Percentiles rank a stretch among this genome's conserved stretches.
phyloP scores from a whole-genome alignment of 768 basidiomycete genomes.

The Amyloporia xantha region DNA sequence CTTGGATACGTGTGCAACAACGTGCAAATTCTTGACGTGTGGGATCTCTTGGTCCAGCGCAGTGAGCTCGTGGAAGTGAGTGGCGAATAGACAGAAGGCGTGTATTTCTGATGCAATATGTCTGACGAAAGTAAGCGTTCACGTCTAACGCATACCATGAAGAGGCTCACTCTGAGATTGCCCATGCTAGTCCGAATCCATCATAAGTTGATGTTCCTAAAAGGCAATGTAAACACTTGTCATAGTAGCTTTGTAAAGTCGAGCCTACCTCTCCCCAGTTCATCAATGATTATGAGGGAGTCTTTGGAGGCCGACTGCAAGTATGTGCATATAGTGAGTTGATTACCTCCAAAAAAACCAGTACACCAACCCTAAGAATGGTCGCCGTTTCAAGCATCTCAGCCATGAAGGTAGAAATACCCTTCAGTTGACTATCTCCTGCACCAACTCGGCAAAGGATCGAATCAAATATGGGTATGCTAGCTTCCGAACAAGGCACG shows the following conservation, averaged over 20 bases:
- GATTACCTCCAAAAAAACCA: too few relatives aligned
- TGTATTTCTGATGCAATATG: slow-evolving; percentile 90
- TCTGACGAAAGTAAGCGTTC: slow-evolving; percentile 32
- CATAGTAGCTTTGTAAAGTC: background rate
- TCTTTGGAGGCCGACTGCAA: slow-evolving; percentile 81
- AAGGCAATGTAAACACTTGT: background rate
- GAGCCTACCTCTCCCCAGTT: slow-evolving; percentile 80
- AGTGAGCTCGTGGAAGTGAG: slow-evolving; percentile 97
- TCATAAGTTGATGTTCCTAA: slow-evolving; percentile 95
- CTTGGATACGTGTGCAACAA: slow-evolving; percentile 82
- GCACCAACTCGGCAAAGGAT: slow-evolving; percentile 94
- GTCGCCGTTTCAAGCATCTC: slow-evolving; percentile 99
- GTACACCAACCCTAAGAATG: slow-evolving; percentile 65
- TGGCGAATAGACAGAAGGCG: slow-evolving; percentile 94
- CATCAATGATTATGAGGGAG: slow-evolving; percentile 95
- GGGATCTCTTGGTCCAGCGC: slow-evolving; percentile 78
- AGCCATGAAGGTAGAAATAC: slow-evolving; percentile 98
- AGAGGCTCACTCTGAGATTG: slow-evolving; percentile 82
- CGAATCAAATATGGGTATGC: slow-evolving; percentile 90
- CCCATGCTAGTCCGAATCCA: slow-evolving; percentile 97
- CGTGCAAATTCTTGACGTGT: slow-evolving; percentile 92
- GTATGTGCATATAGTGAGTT: background rate
- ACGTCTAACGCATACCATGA: background rate
- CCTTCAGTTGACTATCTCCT: slow-evolving; percentile 95
- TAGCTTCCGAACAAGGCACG: slow-evolving; percentile 85